A percentile compares a stretch with the other conserved stretches of the same genome.
phyloP scores from a whole-genome alignment of 2,329 filamentous ascomycete species.

The Epichloe sibirici region DNA sequence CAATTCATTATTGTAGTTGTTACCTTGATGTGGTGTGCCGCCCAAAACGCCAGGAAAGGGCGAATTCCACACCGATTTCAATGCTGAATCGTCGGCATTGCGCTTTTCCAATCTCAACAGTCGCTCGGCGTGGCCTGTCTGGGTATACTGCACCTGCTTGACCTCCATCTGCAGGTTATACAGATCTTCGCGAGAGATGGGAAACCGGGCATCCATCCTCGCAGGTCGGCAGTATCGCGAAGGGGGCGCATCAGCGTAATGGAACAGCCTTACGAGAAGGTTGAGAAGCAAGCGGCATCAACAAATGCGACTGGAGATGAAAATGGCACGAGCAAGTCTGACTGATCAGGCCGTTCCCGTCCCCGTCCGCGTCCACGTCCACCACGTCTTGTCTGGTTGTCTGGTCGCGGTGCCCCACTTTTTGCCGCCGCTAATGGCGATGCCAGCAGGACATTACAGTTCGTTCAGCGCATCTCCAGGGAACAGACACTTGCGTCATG shows the following conservation, averaged over 20 bases:
- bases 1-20: slow-evolving; percentile 17
- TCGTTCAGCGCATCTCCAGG: background rate
- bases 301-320: background rate
- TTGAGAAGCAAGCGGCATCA: background rate
- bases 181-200: slow-evolving; percentile 49
- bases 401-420: background rate
- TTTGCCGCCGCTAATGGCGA: background rate
- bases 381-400: background rate
- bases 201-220: slow-evolving; percentile 53
- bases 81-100: slow-evolving; percentile 52
- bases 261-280: background rate
- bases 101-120: slow-evolving; percentile 51
- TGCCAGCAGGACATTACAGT: background rate
- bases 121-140: slow-evolving; percentile 50
- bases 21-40: slow-evolving; percentile 80
- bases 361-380: too few species aligned
- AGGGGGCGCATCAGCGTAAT: background rate
- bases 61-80: slow-evolving; percentile 87
- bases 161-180: slow-evolving; percentile 60
- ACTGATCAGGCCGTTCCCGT: too few species aligned
- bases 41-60: slow-evolving; percentile 80
- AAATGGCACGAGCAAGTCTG: too few species aligned
- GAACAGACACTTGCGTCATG: background rate
- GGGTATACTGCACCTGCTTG: slow-evolving; percentile 53
- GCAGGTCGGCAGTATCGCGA: background rate